Evolutionary conservation across 441 rosid species (phyloP), one percentile per base, ranked within the genome.

Genomic region (Euphorbia neoarborescens): DNA sequence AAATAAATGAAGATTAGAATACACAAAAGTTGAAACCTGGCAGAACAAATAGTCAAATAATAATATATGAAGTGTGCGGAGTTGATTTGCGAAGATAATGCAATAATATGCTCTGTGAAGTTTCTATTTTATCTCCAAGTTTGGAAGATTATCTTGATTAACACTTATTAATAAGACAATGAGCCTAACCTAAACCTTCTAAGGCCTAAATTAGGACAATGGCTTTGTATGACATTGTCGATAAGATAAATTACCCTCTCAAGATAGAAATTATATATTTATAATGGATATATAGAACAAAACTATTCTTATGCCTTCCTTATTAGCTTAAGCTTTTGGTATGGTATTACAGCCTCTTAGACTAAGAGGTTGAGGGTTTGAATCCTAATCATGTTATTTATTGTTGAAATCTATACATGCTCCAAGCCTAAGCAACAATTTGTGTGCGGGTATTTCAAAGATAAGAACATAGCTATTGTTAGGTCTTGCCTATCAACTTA

Each of bases 31-130:
- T 65, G 14, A 17, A 73, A 50, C 24, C 28, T n/a, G 15, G 54
- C 38, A 71, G 51, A 69, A 60, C 53, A 35, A 63, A 64, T 30
- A 40, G 27, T 66, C 44, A 42, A 30, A 30, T 10, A n/a, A 24
- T 15, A 20, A 38, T 7, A 11, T 2, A 19, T 4, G 20, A 17
- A 38, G 34, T 9, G 32, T 46, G 27, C 20, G n/a, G 27, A 11
- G 7, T 58, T 34, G 34, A 59, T 32, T 30, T 24, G 22, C 51
- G 51, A 32, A 46, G 42, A n/a, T 61, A 61, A 13, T 11, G 27
- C 0, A 19, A 50, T 9, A 10, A 17, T 42, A n/a, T 11, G 27
- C 8, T 59, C 30, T 13, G 46, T 40, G 30, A 61, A 44, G 20
- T 3, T 46, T 3, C 28, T 13, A n/a, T 30, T 42, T 10, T 19